phyloP scores from a whole-genome alignment of 2,329 filamentous ascomycete species.

The Pyrenochaeta sp. region DNA sequence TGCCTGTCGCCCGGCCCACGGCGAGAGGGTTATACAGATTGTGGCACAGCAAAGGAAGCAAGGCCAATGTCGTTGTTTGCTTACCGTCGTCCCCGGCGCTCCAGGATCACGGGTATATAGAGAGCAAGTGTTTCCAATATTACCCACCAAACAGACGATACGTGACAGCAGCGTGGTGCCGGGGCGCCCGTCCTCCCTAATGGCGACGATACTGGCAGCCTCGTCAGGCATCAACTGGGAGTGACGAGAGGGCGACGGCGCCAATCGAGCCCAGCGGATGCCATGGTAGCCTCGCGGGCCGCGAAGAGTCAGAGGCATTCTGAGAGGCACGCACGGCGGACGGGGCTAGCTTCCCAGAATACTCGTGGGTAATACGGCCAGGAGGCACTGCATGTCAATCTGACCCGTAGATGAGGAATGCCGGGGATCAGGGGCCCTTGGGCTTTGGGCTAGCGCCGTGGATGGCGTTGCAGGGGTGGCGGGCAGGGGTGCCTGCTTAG shows the following conservation, averaged over 20 bases:
- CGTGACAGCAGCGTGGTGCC: neutral
- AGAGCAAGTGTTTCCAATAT: conserved; percentile 15
- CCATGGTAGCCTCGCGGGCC: conserved; percentile 1
- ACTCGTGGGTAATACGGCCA: conserved; percentile 25
- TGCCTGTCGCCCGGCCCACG: too few species aligned
- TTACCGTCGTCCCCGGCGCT: conserved; percentile 16
- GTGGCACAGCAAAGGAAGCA: conserved; percentile 30
- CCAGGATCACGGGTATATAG: conserved; percentile 36
- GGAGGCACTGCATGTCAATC: conserved; percentile 32
- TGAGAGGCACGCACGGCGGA: conserved; percentile 10
- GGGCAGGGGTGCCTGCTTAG: conserved; percentile 5
- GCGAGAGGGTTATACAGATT: conserved; percentile 11
- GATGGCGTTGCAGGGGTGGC: conserved; percentile 26
- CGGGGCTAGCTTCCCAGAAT: conserved; percentile 25
- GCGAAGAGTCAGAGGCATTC: conserved; percentile 15
- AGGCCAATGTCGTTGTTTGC: conserved; percentile 12
- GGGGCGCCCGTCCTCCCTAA: conserved; percentile 3
- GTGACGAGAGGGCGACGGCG: neutral
- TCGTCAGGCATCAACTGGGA: conserved; percentile 26
- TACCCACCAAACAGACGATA: conserved; percentile 14
- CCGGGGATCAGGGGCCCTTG: conserved; percentile 27
- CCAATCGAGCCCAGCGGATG: neutral
- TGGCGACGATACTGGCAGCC: neutral
- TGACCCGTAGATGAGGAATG: conserved; percentile 42
- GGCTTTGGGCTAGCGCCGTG: conserved; percentile 20